These are phyloP conservation scores for Francoa sonchifolia DNA, from an alignment of 441 rosid species.

Conservation along the genomic window DNA sequence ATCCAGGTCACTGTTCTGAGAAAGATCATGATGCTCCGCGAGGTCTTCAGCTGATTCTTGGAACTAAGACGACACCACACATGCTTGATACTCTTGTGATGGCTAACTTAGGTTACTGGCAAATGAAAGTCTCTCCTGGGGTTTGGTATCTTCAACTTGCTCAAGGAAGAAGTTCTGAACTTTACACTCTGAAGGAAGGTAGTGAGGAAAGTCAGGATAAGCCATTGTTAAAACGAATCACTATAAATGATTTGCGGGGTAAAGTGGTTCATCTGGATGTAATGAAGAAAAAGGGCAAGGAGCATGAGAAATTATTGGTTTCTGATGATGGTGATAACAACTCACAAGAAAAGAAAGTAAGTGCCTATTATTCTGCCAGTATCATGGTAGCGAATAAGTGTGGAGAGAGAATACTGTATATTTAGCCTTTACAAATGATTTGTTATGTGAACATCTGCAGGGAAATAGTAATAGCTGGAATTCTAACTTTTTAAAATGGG, in stretches of 20 bases:
- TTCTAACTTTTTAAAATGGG: slow-evolving; percentile 89
- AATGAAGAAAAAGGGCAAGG: slow-evolving; percentile 82
- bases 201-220: slow-evolving; percentile 33
- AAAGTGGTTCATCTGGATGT: slow-evolving; percentile 94
- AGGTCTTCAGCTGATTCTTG: slow-evolving; percentile 96
- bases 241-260: slow-evolving; percentile 84
- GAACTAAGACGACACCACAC: slow-evolving; percentile 82
- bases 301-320: slow-evolving; percentile 75
- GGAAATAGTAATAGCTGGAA: slow-evolving; percentile 56
- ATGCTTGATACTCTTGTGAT: slow-evolving; percentile 96
- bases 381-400: slow-evolving; percentile 5
- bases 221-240: slow-evolving; percentile 58
- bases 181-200: slow-evolving; percentile 58
- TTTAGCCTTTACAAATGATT: slow-evolving; percentile 9
- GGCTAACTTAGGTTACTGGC: slow-evolving; percentile 99
- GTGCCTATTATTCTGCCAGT: slow-evolving; percentile 14
- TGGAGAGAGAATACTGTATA: neutral
- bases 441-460: slow-evolving; percentile 25
- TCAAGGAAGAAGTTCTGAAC: slow-evolving; percentile 90
- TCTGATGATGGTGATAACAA: slow-evolving; percentile 46
- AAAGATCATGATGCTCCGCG: slow-evolving; percentile 95
- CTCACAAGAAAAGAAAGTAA: slow-evolving; percentile 38
- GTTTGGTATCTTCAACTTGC: slow-evolving; percentile 98
- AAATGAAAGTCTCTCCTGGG: slow-evolving; percentile 99
- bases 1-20: slow-evolving; percentile 92